phyloP scores from a whole-genome alignment of 257 asterid species.

The Ajuga chamaepitys region DNA sequence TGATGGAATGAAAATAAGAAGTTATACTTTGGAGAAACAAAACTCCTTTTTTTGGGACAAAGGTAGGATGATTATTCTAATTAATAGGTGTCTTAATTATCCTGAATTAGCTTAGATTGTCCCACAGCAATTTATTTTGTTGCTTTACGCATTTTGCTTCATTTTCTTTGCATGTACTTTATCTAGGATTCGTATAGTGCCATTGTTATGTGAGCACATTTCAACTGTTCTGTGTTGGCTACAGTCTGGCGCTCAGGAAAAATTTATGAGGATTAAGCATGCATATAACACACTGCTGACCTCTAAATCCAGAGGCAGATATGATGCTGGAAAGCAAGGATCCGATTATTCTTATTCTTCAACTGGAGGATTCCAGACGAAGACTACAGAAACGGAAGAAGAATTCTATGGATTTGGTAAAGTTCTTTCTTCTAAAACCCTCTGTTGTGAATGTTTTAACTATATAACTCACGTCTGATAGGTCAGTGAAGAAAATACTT shows the following conservation, averaged over 20 bases:
- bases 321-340: conserved; percentile 36
- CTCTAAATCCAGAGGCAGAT: conserved; percentile 55
- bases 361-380: conserved; percentile 35
- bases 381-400: conserved; percentile 51
- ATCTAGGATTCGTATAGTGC: background rate
- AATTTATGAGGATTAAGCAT: conserved; percentile 89
- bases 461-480: background rate
- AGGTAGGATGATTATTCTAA: background rate
- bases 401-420: conserved; percentile 92
- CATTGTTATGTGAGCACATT: background rate
- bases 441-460: background rate
- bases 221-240: background rate
- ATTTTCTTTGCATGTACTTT: background rate
- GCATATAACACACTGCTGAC: conserved; percentile 73
- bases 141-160: background rate
- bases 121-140: background rate
- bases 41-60: no score
- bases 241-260: conserved; percentile 80
- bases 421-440: conserved; percentile 5
- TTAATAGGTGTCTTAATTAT: background rate
- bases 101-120: background rate
- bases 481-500: background rate
- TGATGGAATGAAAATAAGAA: no score
- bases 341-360: conserved; percentile 52
- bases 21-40: no score